phyloP scores from a whole-genome alignment of 202 grass and related monocot genomes.

The Panicum virgatum region DNA sequence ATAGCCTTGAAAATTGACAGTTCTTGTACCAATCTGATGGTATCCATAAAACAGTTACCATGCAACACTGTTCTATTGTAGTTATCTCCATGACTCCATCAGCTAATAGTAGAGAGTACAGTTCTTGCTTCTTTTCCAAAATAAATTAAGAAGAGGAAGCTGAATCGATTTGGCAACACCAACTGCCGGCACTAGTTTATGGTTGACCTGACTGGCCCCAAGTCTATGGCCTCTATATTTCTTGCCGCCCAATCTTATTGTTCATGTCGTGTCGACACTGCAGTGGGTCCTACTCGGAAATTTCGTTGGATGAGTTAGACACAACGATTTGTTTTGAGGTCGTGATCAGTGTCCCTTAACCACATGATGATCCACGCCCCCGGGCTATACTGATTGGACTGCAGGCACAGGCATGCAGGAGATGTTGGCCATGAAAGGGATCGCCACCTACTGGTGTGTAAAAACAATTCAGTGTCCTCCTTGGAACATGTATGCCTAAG shows the following conservation, averaged over 20 bases:
- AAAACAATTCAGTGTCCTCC: conserved; percentile 11
- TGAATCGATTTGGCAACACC: conserved; percentile 15
- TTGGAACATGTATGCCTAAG: conserved; percentile 32
- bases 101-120: background rate
- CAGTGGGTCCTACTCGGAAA: conserved; percentile 18
- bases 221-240: conserved; percentile 37
- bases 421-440: conserved; percentile 29
- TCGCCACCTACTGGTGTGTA: conserved; percentile 2
- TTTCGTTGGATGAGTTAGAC: conserved; percentile 5
- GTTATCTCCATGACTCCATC: background rate
- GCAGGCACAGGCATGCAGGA: background rate
- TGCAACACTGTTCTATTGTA: background rate
- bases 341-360: conserved; percentile 5
- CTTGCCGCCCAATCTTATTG: conserved; percentile 36
- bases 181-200: conserved; percentile 16
- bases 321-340: conserved; percentile 29
- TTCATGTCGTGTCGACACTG: conserved; percentile 2
- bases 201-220: conserved; percentile 40
- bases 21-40: background rate
- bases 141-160: conserved; percentile 8
- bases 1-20: background rate
- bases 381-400: conserved; percentile 10
- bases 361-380: too few species aligned
- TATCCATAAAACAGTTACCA: background rate
- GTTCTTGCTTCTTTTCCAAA: background rate